A percentile compares a stretch with the other conserved stretches of the same genome.
Evolutionary conservation across 2,329 filamentous ascomycete genomes (phyloP).

Genomic region (Cytospora schulzeri): DNA sequence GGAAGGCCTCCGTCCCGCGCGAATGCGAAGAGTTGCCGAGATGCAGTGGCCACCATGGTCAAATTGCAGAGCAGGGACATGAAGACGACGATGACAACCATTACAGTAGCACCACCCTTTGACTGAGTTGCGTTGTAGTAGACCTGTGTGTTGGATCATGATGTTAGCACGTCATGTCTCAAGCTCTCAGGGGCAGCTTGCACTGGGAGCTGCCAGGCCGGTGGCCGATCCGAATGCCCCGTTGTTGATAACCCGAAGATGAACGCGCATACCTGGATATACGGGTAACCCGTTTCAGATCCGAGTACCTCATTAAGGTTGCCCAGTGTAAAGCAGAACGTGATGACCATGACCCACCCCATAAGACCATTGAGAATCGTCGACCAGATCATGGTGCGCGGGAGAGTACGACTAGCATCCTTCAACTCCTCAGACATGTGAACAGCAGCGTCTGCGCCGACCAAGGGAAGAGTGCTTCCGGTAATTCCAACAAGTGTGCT

Average conservation of each 20-base stretch:
- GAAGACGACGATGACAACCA: conserved; percentile 34
- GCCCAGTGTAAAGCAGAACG: conserved; percentile 28
- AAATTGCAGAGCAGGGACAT: conserved; percentile 33
- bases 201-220: no score
- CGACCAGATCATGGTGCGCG: conserved; percentile 41
- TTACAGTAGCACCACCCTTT: conserved; percentile 30
- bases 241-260: no score
- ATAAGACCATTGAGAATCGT: conserved; percentile 39
- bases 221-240: no score
- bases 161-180: no score
- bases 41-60: conserved; percentile 35
- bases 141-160: conserved; percentile 30
- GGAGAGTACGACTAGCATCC: conserved; percentile 35
- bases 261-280: conserved; percentile 8
- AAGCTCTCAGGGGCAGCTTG: no score
- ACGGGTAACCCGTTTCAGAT: conserved; percentile 32
- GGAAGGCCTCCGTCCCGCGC: conserved; percentile 41
- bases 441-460: conserved; percentile 37
- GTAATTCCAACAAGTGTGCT: conserved; percentile 43
- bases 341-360: conserved; percentile 33
- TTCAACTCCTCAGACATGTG: conserved; percentile 40
- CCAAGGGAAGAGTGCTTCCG: conserved; percentile 39
- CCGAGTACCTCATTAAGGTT: conserved; percentile 19
- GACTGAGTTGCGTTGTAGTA: conserved; percentile 34
- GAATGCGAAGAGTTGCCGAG: conserved; percentile 37